phyloP scores from a whole-genome alignment of 2,329 filamentous ascomycete species.

The Fusarium hostae region DNA sequence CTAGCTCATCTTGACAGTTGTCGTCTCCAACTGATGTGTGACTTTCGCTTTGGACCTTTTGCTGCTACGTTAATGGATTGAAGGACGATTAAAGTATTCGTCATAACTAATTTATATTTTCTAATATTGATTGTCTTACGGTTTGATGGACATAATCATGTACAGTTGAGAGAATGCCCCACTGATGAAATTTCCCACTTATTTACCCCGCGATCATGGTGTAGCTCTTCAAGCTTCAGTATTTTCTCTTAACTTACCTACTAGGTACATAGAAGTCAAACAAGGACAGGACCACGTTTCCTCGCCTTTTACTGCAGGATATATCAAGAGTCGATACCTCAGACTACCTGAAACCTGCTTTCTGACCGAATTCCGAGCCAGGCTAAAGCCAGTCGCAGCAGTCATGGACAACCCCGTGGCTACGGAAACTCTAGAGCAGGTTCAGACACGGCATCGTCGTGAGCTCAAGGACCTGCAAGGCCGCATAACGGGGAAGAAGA shows the following conservation, averaged over 20 bases:
- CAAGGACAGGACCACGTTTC: neutral
- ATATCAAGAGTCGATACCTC: neutral
- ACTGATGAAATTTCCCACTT: conserved; percentile 28
- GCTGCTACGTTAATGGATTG: neutral
- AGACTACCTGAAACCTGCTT: neutral
- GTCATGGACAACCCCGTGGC: conserved; percentile 43
- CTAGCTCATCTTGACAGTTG: conserved; percentile 3
- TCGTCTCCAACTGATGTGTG: neutral
- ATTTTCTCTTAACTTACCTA: neutral
- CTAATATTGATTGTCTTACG: neutral
- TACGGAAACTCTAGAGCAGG: conserved; percentile 73
- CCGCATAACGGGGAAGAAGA: conserved; percentile 94
- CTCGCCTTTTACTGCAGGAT: neutral
- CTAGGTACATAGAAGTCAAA: neutral
- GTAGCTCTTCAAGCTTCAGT: conserved; percentile 7
- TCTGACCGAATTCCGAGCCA: neutral
- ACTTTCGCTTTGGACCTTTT: neutral
- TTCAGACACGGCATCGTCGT: conserved; percentile 84
- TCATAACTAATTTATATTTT: neutral
- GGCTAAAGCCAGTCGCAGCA: neutral
- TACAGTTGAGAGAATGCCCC: conserved; percentile 8
- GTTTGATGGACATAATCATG: conserved; percentile 8
- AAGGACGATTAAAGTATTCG: neutral
- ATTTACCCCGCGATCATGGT: conserved; percentile 26
- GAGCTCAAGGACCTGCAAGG: conserved; percentile 88